A percentile compares a stretch with the other conserved stretches of the same genome.
phyloP scores from a whole-genome alignment of 139 green algal species.

The Closterium sp. region DNA sequence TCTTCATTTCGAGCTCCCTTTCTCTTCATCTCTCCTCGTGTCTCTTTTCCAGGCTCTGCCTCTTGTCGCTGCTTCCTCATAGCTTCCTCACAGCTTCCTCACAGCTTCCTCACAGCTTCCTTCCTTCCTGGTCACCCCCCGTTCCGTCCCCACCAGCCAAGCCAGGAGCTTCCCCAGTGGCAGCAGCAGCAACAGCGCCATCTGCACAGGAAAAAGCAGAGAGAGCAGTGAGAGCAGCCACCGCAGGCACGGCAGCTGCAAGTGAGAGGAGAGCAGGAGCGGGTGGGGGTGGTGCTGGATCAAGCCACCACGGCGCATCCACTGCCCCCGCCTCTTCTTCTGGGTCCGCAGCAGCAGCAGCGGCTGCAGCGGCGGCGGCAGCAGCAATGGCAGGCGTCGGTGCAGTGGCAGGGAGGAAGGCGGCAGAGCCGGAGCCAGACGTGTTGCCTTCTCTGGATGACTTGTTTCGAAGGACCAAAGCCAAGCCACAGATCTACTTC shows the following conservation, averaged over 20 bases:
- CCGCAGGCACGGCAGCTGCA: background rate
- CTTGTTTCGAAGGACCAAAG: constrained; percentile 76
- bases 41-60: background rate
- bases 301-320: too few relatives aligned
- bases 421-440: constrained; percentile 15
- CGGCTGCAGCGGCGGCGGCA: background rate
- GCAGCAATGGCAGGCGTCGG: constrained; percentile 2
- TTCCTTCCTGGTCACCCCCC: background rate
- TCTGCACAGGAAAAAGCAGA: background rate
- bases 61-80: background rate
- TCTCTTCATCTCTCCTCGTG: background rate
- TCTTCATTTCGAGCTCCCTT: background rate
- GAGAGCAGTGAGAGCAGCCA: background rate
- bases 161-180: background rate
- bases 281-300: too few relatives aligned
- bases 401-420: background rate
- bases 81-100: too few relatives aligned
- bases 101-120: background rate
- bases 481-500: constrained; percentile 77
- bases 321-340: background rate
- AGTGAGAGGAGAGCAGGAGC: background rate
- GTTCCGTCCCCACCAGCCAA: background rate
- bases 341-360: background rate
- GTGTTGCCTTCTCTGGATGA: constrained; percentile 62
- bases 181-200: too few relatives aligned